A percentile compares a stretch with the other conserved stretches of the same genome.
These are phyloP conservation scores for Eucalyptus grandis DNA, from an alignment of 345 rosid genomes.

Conservation along the genomic window DNA sequence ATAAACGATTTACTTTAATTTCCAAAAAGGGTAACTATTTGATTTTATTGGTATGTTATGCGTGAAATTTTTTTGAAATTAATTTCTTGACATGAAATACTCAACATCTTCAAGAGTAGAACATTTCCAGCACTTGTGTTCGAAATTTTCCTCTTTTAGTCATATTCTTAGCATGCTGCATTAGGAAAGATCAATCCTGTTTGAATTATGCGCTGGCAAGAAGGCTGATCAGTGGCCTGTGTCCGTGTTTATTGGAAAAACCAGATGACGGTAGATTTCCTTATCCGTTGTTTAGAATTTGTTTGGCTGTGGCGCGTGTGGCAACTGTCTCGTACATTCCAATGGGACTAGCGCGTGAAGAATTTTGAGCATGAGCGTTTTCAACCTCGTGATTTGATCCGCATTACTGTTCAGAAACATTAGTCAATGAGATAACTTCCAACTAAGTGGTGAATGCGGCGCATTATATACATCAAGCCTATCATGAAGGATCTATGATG, in stretches of 20 bases:
- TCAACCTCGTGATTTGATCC: background rate
- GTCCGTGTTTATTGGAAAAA: background rate
- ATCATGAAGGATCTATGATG: background rate
- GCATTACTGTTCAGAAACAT: background rate
- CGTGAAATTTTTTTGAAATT: background rate
- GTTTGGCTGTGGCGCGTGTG: background rate
- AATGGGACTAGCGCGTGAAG: background rate
- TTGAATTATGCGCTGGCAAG: background rate
- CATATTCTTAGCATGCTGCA: background rate
- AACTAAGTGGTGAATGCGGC: background rate
- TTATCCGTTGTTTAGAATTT: background rate
- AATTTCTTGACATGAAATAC: background rate
- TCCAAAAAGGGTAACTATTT: background rate
- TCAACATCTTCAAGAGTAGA: background rate
- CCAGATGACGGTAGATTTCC: background rate
- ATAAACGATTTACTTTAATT: background rate
- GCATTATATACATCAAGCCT: background rate
- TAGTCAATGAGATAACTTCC: background rate
- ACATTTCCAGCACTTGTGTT: background rate
- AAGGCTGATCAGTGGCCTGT: background rate
- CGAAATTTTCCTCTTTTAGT: background rate
- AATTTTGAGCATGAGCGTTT: background rate
- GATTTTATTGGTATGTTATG: background rate
- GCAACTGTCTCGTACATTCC: background rate
- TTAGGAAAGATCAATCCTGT: background rate